Conservation (phyloP, 495 filamentous ascomycete species). For the Apiosordaria backusii region DNA sequence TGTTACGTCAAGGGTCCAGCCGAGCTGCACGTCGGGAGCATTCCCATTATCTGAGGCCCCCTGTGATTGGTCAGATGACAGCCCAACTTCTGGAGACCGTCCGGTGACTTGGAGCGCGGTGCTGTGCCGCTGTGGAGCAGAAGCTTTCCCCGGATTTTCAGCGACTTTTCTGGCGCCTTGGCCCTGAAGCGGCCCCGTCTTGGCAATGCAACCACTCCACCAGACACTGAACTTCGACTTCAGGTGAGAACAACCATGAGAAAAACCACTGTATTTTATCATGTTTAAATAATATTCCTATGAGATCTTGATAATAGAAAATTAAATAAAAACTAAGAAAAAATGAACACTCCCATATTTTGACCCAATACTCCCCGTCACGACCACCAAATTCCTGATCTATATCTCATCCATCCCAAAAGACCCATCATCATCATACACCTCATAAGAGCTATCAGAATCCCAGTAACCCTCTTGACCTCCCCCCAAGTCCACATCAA, state of each 20-base stretch:
- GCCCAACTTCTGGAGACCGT: background rate
- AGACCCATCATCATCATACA: background rate
- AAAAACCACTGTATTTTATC: too few relatives aligned
- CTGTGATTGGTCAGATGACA: slow-evolving; percentile 10
- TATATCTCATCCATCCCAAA: too few relatives aligned
- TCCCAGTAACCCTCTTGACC: background rate
- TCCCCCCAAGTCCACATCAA: too few relatives aligned
- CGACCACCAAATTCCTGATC: too few relatives aligned
- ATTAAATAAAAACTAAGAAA: too few relatives aligned
- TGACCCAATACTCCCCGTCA: too few relatives aligned
- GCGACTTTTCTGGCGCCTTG: background rate
- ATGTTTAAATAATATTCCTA: too few relatives aligned
- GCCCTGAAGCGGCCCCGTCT: background rate
- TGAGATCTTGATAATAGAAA: too few relatives aligned
- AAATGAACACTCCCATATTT: too few relatives aligned
- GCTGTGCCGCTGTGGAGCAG: background rate
- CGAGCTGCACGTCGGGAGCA: slow-evolving; percentile 12
- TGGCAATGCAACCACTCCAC: background rate
- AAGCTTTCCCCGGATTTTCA: slow-evolving; percentile 9
- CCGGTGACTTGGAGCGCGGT: too few relatives aligned
- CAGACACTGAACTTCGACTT: background rate
- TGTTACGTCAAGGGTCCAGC: slow-evolving; percentile 21
- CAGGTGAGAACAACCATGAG: too few relatives aligned
- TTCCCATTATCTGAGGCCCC: slow-evolving; percentile 16
- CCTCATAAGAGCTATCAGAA: background rate